These are phyloP conservation scores for Abrus precatorius DNA, from an alignment of 306 rosid species.

Conservation along the genomic window DNA sequence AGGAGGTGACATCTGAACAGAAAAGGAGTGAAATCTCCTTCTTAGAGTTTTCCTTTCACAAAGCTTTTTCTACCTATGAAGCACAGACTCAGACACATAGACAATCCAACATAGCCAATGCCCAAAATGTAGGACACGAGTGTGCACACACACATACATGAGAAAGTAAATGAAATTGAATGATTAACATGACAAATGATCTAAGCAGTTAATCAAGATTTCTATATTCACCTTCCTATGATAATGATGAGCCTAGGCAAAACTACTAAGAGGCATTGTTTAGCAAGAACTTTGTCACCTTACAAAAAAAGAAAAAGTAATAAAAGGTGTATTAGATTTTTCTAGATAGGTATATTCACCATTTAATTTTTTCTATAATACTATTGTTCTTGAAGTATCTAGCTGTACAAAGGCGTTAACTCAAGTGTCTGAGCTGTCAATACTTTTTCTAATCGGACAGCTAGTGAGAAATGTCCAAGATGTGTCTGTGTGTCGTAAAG, in stretches of 20 bases:
- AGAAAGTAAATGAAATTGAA: not conserved
- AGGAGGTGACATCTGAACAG: not conserved
- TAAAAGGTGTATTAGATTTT: not conserved
- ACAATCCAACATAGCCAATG: not conserved
- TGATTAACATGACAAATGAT: not conserved
- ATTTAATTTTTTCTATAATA: not conserved
- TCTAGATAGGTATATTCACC: not conserved
- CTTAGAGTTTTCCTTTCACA: not conserved
- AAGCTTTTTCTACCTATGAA: not conserved
- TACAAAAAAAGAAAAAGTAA: not conserved
- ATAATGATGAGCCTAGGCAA: not conserved
- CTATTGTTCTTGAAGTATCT: slow-evolving; percentile 1
- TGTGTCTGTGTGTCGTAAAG: not conserved
- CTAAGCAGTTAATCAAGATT: slow-evolving; percentile 7
- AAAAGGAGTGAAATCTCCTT: not conserved
- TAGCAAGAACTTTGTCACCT: not conserved
- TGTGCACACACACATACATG: not conserved
- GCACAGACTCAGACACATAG: not conserved
- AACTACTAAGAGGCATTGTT: not conserved
- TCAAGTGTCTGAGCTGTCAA: not conserved
- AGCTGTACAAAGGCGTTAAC: not conserved
- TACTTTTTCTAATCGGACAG: not conserved
- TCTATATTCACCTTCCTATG: not conserved
- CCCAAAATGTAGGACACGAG: not conserved
- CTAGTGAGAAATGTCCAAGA: not conserved